Evolutionary conservation across 495 filamentous ascomycete species (phyloP), one percentile per base, ranked within the genome.

Genomic region (Cercophora sp.): DNA sequence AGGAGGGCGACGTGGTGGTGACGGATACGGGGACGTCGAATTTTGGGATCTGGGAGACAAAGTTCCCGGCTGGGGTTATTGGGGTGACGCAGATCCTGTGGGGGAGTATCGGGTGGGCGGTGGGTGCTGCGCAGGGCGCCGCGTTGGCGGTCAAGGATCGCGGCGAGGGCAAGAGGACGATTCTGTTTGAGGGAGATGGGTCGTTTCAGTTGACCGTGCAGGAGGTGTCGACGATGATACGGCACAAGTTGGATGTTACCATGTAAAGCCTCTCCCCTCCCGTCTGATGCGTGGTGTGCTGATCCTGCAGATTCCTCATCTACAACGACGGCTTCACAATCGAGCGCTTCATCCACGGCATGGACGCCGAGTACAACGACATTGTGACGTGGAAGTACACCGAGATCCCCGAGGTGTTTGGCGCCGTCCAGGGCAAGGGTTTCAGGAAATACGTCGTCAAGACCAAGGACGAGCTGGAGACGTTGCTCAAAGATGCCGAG

Each of bases 11-110:
- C 59, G 80, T 95, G 44, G 75, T 96, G 34, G 81, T 95, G 39
- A 92, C 89, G 0, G 91, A 95, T 65, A 95, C 91, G 13, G 91
- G 91, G 41, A 96, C 91, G 3, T 77, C 89, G 24, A 91, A 89
- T 70, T 94, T 95, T 69, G 91, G 91, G 36, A 87, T 94, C 55
- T 89, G 85, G 81, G 89, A 95, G 48, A 91, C 87, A 25, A 83
- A 83, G 19, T 93, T 94, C 74, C 89, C 89, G 1, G 65, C 78
- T 20, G 73, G 79, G 22, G 88, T 92, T 1, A 87, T 79, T 3
- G 86, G 86, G 15, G 78, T 95, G 56, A 89, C 81, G 39, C 90
- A 96, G 66, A 85, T 92, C 1, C 79, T 96, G 8, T 95, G 89
- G 88, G 89, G 91, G 31, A 88, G 84, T 52, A 95, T 96, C 59